Percentiles rank a stretch among this genome's conserved stretches.
phyloP scores from a whole-genome alignment of 208 protist species.

The Porcisia deanei region DNA sequence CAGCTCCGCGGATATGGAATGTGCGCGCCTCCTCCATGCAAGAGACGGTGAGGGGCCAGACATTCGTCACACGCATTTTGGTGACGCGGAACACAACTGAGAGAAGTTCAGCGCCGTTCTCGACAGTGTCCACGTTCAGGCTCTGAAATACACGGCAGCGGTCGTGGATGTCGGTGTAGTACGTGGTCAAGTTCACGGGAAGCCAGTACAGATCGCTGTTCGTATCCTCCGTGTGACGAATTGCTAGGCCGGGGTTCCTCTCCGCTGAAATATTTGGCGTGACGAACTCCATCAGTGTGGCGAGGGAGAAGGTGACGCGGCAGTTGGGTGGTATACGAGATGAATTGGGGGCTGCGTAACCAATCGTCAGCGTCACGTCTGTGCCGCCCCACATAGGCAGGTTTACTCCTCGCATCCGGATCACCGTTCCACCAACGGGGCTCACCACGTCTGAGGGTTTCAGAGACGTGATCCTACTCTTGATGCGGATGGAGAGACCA shows the following conservation, averaged over 20 bases:
- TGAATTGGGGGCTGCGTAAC: not conserved
- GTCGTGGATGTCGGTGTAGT: conserved; percentile 20
- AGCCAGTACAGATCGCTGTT: conserved; percentile 23
- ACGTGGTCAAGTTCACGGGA: conserved; percentile 26
- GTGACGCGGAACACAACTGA: conserved; percentile 28
- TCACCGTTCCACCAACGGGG: conserved; percentile 23
- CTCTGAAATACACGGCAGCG: conserved; percentile 17
- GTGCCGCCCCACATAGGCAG: conserved; percentile 24
- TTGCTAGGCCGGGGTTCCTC: conserved; percentile 14
- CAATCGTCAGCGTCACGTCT: conserved; percentile 15
- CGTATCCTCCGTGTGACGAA: conserved; percentile 9
- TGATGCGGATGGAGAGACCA: conserved; percentile 34
- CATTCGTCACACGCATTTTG: conserved; percentile 11
- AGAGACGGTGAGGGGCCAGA: conserved; percentile 32
- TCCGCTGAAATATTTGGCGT: conserved; percentile 27
- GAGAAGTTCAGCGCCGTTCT: conserved; percentile 16
- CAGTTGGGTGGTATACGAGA: conserved; percentile 12
- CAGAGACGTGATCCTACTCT: conserved; percentile 26
- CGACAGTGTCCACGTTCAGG: conserved; percentile 23
- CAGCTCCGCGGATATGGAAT: conserved; percentile 27
- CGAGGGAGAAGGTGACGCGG: conserved; percentile 18
- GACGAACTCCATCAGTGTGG: conserved; percentile 24
- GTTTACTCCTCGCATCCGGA: conserved; percentile 39
- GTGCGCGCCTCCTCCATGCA: conserved; percentile 26
- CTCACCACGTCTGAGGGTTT: conserved; percentile 30